Evolutionary conservation across 2,329 filamentous ascomycete genomes (phyloP).

Genomic region (Aspergillus melleus): DNA sequence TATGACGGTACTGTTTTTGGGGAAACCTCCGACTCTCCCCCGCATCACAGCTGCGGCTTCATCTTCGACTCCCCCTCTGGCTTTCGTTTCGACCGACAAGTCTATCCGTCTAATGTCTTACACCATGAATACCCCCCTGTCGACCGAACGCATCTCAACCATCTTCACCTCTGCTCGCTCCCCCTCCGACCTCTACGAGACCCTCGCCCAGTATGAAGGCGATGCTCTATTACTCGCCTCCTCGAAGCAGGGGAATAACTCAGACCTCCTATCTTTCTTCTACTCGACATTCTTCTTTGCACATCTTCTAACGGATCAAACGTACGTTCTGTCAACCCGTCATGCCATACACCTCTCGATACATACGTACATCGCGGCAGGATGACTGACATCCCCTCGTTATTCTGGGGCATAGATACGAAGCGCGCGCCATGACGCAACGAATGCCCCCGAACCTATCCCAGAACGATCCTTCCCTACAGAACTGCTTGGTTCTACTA

Average conservation of each 20-base stretch:
- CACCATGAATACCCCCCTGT: constrained; percentile 33
- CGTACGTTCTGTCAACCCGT: constrained; percentile 29
- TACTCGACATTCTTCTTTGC: constrained; percentile 43
- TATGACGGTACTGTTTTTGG: constrained; percentile 11
- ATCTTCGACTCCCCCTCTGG: not conserved
- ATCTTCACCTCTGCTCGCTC: constrained; percentile 29
- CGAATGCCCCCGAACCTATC: constrained; percentile 35
- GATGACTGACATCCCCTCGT: constrained; percentile 4
- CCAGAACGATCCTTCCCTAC: constrained; percentile 31
- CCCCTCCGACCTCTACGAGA: constrained; percentile 36
- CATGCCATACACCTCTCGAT: not conserved
- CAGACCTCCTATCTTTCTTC: constrained; percentile 36
- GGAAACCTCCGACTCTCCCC: constrained; percentile 35
- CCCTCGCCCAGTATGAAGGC: constrained; percentile 36
- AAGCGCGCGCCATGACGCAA: constrained; percentile 41
- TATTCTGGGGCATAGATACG: constrained; percentile 25
- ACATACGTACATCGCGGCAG: not conserved
- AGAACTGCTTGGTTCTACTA: constrained; percentile 37
- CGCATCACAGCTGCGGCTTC: constrained; percentile 10
- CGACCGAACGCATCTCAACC: constrained; percentile 30
- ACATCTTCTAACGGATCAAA: constrained; percentile 40
- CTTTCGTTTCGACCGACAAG: not conserved
- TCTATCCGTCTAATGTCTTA: not conserved
- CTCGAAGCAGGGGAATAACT: constrained; percentile 20
- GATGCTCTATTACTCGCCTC: constrained; percentile 32